These are phyloP conservation scores for Trametes cubensis DNA, from an alignment of 768 basidiomycete genomes.

Conservation along the genomic window DNA sequence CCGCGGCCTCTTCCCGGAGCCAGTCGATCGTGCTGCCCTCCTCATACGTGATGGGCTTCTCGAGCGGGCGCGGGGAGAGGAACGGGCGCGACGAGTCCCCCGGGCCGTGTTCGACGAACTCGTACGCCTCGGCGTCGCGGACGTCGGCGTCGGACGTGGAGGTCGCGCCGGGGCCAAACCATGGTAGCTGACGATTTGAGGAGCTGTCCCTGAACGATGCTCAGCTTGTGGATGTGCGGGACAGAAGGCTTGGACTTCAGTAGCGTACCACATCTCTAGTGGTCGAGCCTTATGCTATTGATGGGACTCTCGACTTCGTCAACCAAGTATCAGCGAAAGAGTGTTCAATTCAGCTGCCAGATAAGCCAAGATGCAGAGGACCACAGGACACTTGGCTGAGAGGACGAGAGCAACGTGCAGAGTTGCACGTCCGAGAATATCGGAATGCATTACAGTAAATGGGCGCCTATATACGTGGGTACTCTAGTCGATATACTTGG, in stretches of 20 bases:
- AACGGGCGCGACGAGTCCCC: background rate
- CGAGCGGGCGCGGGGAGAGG: conserved; percentile 2
- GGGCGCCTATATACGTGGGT: background rate
- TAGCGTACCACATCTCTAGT: conserved; percentile 1
- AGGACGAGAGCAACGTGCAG: background rate
- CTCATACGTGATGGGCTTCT: conserved; percentile 39
- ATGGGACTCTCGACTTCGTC: background rate
- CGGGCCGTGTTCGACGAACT: conserved; percentile 27
- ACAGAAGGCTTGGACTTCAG: background rate
- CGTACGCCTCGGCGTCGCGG: conserved; percentile 28
- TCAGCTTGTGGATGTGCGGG: background rate
- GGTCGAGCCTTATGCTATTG: background rate
- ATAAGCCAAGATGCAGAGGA: background rate
- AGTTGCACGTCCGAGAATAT: background rate
- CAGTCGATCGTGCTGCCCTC: conserved; percentile 72
- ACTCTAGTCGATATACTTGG: no score
- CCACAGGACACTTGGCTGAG: background rate
- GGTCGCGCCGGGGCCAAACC: conserved; percentile 14
- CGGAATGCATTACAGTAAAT: background rate
- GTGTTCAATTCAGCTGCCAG: background rate
- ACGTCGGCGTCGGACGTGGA: conserved; percentile 7
- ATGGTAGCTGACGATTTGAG: conserved; percentile 11
- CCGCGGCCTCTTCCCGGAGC: conserved; percentile 64
- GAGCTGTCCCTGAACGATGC: conserved; percentile 6
- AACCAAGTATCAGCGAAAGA: background rate